phyloP scores from a whole-genome alignment of 2,329 filamentous ascomycete species.

The Onygena corvina region DNA sequence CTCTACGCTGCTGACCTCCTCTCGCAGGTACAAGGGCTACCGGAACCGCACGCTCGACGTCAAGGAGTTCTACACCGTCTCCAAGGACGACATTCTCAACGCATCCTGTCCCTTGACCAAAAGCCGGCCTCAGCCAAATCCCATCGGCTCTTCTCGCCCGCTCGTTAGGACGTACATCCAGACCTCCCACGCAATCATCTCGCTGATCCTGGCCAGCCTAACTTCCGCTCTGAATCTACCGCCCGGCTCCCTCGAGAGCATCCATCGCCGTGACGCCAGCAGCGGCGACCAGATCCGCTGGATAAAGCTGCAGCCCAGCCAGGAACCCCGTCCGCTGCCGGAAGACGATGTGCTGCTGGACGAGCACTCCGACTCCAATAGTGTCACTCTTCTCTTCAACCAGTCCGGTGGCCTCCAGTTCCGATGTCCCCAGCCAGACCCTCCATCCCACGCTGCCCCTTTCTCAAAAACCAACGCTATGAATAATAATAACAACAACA shows the following conservation, averaged over 20 bases:
- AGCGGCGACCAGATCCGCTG: conserved; percentile 14
- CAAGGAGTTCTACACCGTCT: conserved; percentile 14
- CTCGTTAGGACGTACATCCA: conserved; percentile 10
- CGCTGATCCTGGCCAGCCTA: conserved; percentile 9
- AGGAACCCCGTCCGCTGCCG: background rate
- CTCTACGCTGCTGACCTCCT: background rate
- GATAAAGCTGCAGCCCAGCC: conserved; percentile 13
- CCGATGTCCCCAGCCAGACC: conserved; percentile 4
- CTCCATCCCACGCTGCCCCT: background rate
- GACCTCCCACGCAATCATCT: conserved; percentile 10
- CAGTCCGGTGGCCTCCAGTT: conserved; percentile 10
- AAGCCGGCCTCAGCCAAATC: conserved; percentile 7
- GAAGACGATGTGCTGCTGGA: conserved; percentile 11
- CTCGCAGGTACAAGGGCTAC: conserved; percentile 12
- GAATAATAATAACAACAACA: background rate
- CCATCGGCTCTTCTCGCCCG: conserved; percentile 7
- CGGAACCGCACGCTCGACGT: conserved; percentile 11
- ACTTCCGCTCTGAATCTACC: conserved; percentile 9
- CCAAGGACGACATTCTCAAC: conserved; percentile 13
- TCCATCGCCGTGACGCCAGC: conserved; percentile 10
- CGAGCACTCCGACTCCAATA: conserved; percentile 14
- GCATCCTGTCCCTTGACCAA: background rate
- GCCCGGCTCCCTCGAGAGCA: conserved; percentile 5
- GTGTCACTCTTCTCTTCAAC: conserved; percentile 14
- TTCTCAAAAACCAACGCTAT: background rate